These are phyloP conservation scores for Metschnikowia kunwiensis DNA, from an alignment of 805 yeast genomes.

Conservation along the genomic window DNA sequence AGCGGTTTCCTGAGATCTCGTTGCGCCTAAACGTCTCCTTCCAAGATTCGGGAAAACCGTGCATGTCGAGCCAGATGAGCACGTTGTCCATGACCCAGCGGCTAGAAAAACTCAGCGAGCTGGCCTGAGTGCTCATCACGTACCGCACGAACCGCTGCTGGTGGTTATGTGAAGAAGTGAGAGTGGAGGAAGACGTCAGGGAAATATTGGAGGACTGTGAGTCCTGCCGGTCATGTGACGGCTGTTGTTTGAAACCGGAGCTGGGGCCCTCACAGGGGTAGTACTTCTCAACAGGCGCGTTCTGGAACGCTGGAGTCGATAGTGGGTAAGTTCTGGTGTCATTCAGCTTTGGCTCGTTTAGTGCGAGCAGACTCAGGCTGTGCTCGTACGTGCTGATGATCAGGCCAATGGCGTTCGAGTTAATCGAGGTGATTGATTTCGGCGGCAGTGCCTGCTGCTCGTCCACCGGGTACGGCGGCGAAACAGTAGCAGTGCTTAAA, in stretches of 20 bases:
- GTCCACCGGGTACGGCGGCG: neutral
- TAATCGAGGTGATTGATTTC: slow-evolving; percentile 20
- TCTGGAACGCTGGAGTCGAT: slow-evolving; percentile 8
- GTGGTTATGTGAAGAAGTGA: slow-evolving; percentile 25
- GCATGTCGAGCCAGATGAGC: slow-evolving; percentile 59
- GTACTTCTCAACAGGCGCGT: neutral
- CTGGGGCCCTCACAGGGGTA: neutral
- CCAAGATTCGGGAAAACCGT: slow-evolving; percentile 75
- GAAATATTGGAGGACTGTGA: slow-evolving; percentile 37
- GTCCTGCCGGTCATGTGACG: slow-evolving; percentile 29
- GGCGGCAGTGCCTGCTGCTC: slow-evolving; percentile 19
- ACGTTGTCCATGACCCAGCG: slow-evolving; percentile 77
- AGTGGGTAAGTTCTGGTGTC: slow-evolving; percentile 1
- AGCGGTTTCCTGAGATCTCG: slow-evolving; percentile 58
- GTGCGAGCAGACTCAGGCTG: slow-evolving; percentile 24
- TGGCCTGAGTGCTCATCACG: slow-evolving; percentile 38
- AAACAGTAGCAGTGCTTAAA: no score
- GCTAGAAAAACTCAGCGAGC: slow-evolving; percentile 17
- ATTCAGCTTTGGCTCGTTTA: slow-evolving; percentile 3
- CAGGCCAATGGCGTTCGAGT: slow-evolving; percentile 28
- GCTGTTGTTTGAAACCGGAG: neutral
- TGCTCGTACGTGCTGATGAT: slow-evolving; percentile 30
- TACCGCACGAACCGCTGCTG: slow-evolving; percentile 41
- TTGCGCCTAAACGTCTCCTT: slow-evolving; percentile 55
- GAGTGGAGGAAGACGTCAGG: slow-evolving; percentile 30